A percentile compares a stretch with the other conserved stretches of the same genome.
Evolutionary conservation across 176 grass and related monocot species (phyloP).

Genomic region (Lolium rigidum): DNA sequence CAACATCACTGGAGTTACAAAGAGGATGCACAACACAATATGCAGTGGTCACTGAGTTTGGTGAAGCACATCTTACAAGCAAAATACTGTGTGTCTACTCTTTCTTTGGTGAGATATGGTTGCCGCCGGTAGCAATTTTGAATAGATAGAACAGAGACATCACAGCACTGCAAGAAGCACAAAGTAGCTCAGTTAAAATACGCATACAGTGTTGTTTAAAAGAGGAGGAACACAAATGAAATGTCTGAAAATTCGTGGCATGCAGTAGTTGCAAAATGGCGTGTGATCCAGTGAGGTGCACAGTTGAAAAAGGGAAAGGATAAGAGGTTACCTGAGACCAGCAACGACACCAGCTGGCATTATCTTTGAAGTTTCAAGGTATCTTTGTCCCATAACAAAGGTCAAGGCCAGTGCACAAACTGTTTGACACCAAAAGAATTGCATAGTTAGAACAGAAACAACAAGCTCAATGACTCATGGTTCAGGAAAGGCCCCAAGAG

Average conservation of each 20-base stretch:
- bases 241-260: neutral
- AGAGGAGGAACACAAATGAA: conserved; percentile 2
- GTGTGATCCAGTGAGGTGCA: neutral
- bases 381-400: conserved; percentile 87
- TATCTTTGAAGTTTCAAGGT: conserved; percentile 83
- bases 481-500: neutral
- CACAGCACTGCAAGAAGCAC: conserved; percentile 55
- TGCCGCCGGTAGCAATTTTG: conserved; percentile 85
- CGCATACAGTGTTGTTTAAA: neutral
- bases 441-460: conserved; percentile 13
- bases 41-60: neutral
- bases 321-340: conserved; percentile 66
- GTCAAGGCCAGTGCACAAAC: conserved; percentile 78
- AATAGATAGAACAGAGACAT: conserved; percentile 83
- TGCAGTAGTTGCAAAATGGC: neutral
- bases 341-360: conserved; percentile 94
- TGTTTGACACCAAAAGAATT: conserved; percentile 51
- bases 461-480: conserved; percentile 9
- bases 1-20: conserved; percentile 9
- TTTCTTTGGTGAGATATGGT: conserved; percentile 80
- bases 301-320: neutral
- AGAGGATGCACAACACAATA: conserved; percentile 2
- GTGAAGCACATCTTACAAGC: conserved; percentile 35
- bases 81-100: conserved; percentile 44
- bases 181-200: neutral